Percentiles rank a stretch among this genome's conserved stretches.
phyloP scores from a whole-genome alignment of 306 rosid genomes.

The Fragaria nilgerrensis region DNA sequence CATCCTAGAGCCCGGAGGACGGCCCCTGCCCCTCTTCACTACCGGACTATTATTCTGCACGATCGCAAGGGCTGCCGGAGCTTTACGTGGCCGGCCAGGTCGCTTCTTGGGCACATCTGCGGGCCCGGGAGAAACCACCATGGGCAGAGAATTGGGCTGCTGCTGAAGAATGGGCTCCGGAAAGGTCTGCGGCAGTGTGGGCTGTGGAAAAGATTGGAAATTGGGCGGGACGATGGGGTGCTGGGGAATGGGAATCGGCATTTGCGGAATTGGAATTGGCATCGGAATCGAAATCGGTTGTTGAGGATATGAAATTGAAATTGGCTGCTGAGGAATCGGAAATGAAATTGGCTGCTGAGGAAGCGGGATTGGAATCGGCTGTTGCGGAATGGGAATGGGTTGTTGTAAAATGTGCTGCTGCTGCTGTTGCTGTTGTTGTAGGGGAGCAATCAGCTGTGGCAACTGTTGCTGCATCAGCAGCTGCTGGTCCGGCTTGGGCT shows the following conservation, averaged over 20 bases:
- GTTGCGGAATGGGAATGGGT: background rate
- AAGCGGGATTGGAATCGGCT: background rate
- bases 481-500: slow-evolving; percentile 26
- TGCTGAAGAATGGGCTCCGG: background rate
- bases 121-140: slow-evolving; percentile 61
- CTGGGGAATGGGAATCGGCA: slow-evolving; percentile 11
- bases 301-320: background rate
- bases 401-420: background rate
- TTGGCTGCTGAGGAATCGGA: background rate
- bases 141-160: background rate
- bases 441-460: background rate
- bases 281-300: background rate
- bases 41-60: slow-evolving; percentile 14
- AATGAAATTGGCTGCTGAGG: background rate
- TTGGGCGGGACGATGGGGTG: slow-evolving; percentile 16
- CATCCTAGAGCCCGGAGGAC: slow-evolving; percentile 54
- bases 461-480: background rate
- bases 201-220: slow-evolving; percentile 9
- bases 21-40: slow-evolving; percentile 47
- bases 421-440: background rate
- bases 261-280: background rate
- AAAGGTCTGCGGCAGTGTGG: background rate
- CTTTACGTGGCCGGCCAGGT: slow-evolving; percentile 59
- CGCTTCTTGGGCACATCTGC: slow-evolving; percentile 53
- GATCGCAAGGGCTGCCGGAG: background rate